Evolutionary conservation across 495 filamentous ascomycete genomes (phyloP).

Genomic region (Hyaloscypha bicolor): DNA sequence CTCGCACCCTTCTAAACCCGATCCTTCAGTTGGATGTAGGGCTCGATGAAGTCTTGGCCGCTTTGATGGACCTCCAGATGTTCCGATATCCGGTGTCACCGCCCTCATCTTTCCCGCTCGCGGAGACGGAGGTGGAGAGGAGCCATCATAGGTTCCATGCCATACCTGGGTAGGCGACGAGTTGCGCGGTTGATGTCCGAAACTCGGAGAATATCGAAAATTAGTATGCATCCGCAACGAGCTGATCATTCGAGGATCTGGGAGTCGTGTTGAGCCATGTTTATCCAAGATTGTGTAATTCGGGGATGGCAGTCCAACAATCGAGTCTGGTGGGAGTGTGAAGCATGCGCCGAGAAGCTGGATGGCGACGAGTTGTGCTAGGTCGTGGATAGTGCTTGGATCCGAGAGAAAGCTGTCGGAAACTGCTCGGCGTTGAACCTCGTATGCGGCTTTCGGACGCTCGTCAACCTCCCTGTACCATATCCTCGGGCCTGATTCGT

Average conservation of each 20-base stretch:
- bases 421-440: constrained; percentile 16
- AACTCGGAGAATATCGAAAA: constrained; percentile 35
- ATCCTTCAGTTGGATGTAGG: constrained; percentile 12
- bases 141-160: constrained; percentile 21
- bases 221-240: constrained; percentile 37
- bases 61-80: background rate
- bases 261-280: constrained; percentile 2
- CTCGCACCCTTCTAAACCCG: background rate
- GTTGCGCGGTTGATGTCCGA: constrained; percentile 37
- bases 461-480: constrained; percentile 18
- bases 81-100: constrained; percentile 6
- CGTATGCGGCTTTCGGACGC: background rate
- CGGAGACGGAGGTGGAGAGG: constrained; percentile 5
- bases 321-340: constrained; percentile 30
- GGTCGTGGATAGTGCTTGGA: constrained; percentile 15
- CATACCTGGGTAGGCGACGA: constrained; percentile 30
- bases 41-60: constrained; percentile 5
- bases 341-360: constrained; percentile 37
- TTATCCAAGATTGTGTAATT: constrained; percentile 5
- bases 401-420: constrained; percentile 26
- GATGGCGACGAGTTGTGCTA: constrained; percentile 34
- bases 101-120: background rate
- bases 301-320: background rate
- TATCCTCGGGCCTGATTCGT: constrained; percentile 5
- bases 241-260: constrained; percentile 33